Evolutionary conservation across 305 asterid genomes (phyloP), one percentile per base, ranked within the genome.

Genomic region (Fraxinus ornus): DNA sequence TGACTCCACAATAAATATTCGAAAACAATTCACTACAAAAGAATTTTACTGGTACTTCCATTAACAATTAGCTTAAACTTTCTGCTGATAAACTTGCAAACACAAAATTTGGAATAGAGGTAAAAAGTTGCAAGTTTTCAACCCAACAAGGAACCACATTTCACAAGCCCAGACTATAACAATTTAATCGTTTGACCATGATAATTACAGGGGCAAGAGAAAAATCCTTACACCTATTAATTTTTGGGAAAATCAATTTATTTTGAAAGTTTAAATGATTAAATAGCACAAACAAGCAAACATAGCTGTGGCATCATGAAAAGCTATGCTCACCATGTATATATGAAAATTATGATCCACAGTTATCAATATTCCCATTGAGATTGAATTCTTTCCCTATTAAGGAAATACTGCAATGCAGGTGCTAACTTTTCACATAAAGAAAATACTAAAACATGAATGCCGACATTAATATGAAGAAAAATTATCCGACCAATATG

Each of bases 101-200:
- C 70, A 28, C 47, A 80, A 49, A 87, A 78, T 55, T 74, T 37
- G 77, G 41, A 30, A n/a, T 37, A 21, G 32, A 77, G 52, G 30
- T 71, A 71, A 30, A 71, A 15, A 60, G 30, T 52, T 74, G 71
- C 36, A 75, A 32, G 64, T 52, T 64, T 52, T 36, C 39, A 70
- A 85, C 47, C 78, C 80, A 49, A 78, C 28, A 85, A 17, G 37
- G 80, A 68, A 68, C 74, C 37, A 68, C 32, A 17, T 68, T 68
- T 6, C 36, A 68, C 74, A 12, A 28, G 74, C 37, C 37, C 74
- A 24, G 19, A 68, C 36, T 66, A 66, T 10, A 24, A 32, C 35
- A 57, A 57, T 57, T 57, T 57, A 57, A 57, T 57, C 26, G 13
- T 21, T 19, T 19, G 28, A 19, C 68, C 26, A 7, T 57, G 28